Percentiles rank a stretch among this genome's conserved stretches.
These are phyloP conservation scores for Candida coleopterorum DNA, from an alignment of 805 yeast genomes.

Conservation along the genomic window DNA sequence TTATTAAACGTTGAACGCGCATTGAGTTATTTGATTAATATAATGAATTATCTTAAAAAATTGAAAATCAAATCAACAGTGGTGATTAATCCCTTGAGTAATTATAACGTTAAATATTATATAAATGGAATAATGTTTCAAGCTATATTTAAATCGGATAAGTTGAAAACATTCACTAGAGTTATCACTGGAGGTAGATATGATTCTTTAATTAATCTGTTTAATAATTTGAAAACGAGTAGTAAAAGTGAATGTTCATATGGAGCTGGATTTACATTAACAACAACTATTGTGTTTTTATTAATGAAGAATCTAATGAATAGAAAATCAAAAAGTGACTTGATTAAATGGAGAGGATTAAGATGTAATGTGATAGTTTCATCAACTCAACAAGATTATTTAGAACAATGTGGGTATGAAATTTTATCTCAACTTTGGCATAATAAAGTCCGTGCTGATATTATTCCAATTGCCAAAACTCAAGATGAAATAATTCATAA, in stretches of 20 bases:
- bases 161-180: slow-evolving; percentile 36
- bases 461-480: slow-evolving; percentile 22
- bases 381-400: slow-evolving; percentile 52
- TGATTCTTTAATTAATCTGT: slow-evolving; percentile 63
- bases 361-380: slow-evolving; percentile 83
- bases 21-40: slow-evolving; percentile 55
- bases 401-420: slow-evolving; percentile 60
- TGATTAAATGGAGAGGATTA: slow-evolving; percentile 21
- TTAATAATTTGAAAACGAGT: slow-evolving; percentile 45
- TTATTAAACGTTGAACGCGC: slow-evolving; percentile 58
- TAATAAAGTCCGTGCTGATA: slow-evolving; percentile 73
- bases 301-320: slow-evolving; percentile 27
- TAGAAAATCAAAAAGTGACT: slow-evolving; percentile 11
- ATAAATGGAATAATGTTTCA: slow-evolving; percentile 85
- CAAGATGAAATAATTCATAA: slow-evolving; percentile 61
- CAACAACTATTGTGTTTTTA: slow-evolving; percentile 41
- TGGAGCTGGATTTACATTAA: slow-evolving; percentile 86
- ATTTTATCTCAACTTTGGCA: slow-evolving; percentile 68
- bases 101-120: slow-evolving; percentile 78
- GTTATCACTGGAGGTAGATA: slow-evolving; percentile 95
- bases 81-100: slow-evolving; percentile 74
- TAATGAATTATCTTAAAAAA: slow-evolving; percentile 47
- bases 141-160: slow-evolving; percentile 63
- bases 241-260: slow-evolving; percentile 21
- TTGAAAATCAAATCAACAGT: slow-evolving; percentile 58